Conservation (phyloP, 2,329 filamentous ascomycete species). For the Arthrobotrys iridis region DNA sequence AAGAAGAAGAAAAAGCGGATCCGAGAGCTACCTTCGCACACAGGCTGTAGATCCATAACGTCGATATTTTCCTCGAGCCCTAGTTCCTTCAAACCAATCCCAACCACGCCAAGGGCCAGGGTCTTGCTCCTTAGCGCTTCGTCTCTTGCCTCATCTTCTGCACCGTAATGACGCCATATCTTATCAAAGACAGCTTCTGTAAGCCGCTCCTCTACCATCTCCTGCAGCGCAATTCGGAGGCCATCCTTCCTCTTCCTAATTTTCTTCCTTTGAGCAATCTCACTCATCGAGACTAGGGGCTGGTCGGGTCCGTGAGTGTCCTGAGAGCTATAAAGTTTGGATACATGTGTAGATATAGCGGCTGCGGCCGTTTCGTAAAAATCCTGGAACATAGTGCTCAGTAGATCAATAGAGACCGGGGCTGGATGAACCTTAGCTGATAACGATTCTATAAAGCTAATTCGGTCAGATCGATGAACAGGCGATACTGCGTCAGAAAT, state of each 20-base stretch:
- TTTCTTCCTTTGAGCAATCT: conserved; percentile 81
- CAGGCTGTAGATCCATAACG: conserved; percentile 65
- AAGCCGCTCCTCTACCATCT: conserved; percentile 86
- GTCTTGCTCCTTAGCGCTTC: conserved; percentile 95
- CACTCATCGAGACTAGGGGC: conserved; percentile 89
- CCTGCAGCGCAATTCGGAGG: conserved; percentile 81
- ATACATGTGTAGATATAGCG: conserved; percentile 54
- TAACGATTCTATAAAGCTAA: conserved; percentile 88
- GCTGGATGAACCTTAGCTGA: conserved; percentile 85
- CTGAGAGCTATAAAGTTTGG: conserved; percentile 60
- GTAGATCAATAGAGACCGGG: conserved; percentile 81
- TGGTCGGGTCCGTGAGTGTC: conserved; percentile 66
- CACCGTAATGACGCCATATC: conserved; percentile 90
- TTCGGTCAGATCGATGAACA: conserved; percentile 55
- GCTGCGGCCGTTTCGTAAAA: conserved; percentile 82
- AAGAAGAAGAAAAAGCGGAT: too few relatives aligned
- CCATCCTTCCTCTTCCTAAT: conserved; percentile 80
- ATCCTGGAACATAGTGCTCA: conserved; percentile 90
- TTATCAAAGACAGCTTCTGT: conserved; percentile 86
- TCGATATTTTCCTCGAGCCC: conserved; percentile 76
- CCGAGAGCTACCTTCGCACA: conserved; percentile 59
- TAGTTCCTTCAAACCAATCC: conserved; percentile 86
- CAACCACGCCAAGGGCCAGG: conserved; percentile 82
- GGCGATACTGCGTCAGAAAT: conserved; percentile 48
- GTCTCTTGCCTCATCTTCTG: conserved; percentile 92